phyloP scores from a whole-genome alignment of 306 rosid genomes.

The Lathyrus aphaca region DNA sequence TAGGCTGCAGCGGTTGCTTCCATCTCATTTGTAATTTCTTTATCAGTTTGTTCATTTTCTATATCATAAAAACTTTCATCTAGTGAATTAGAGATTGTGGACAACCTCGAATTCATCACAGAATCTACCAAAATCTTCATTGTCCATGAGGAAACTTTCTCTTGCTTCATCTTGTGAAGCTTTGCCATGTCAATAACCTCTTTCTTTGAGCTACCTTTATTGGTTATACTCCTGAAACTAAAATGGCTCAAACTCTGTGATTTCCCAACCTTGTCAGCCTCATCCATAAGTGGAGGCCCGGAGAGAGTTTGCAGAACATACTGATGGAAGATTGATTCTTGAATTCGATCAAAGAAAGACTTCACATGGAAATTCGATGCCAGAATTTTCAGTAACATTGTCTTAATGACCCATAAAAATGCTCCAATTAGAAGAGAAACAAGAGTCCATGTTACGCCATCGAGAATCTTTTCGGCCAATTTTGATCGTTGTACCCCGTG shows the following conservation, averaged over 20 bases:
- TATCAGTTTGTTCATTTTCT: slow-evolving; percentile 58
- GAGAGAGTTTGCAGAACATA: slow-evolving; percentile 80
- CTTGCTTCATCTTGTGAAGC: slow-evolving; percentile 81
- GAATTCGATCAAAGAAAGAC: slow-evolving; percentile 87
- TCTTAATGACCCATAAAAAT: slow-evolving; percentile 73
- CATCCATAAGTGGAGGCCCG: slow-evolving; percentile 68
- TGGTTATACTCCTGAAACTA: slow-evolving; percentile 64
- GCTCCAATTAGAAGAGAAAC: slow-evolving; percentile 74
- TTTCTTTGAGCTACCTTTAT: slow-evolving; percentile 48
- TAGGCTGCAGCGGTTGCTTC: slow-evolving; percentile 86
- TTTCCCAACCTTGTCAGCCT: slow-evolving; percentile 63
- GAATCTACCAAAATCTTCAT: slow-evolving; percentile 92
- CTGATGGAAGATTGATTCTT: slow-evolving; percentile 83
- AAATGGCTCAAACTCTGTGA: slow-evolving; percentile 55
- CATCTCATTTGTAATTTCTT: slow-evolving; percentile 88
- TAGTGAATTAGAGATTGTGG: slow-evolving; percentile 68
- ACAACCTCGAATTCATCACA: slow-evolving; percentile 70
- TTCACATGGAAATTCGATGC: slow-evolving; percentile 85
- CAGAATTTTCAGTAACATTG: slow-evolving; percentile 63
- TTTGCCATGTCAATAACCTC: slow-evolving; percentile 72
- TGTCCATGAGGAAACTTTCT: slow-evolving; percentile 93
- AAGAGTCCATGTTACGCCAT: slow-evolving; percentile 69
- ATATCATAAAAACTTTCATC: slow-evolving; percentile 61
- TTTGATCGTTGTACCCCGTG: slow-evolving; percentile 52
- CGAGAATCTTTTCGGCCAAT: slow-evolving; percentile 47